phyloP scores from a whole-genome alignment of 2,329 filamentous ascomycete species.

The Arthrobotrys sphaeroides region DNA sequence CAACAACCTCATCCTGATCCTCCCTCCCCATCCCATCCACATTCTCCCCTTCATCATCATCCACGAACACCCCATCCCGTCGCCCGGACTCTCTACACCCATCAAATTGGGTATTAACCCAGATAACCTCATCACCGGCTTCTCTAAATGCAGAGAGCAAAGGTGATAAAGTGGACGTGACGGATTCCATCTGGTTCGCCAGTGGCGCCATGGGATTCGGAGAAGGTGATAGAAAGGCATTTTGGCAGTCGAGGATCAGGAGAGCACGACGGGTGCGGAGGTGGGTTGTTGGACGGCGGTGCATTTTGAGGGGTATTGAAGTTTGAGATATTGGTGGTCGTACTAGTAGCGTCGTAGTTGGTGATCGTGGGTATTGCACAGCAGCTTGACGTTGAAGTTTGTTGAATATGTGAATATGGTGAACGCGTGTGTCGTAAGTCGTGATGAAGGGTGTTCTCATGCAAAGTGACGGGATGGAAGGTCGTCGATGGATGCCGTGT shows the following conservation, averaged over 20 bases:
- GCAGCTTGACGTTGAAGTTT: background rate
- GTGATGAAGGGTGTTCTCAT: background rate
- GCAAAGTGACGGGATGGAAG: background rate
- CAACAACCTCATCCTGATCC: slow-evolving; percentile 64
- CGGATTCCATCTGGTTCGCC: slow-evolving; percentile 62
- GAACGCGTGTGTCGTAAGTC: background rate
- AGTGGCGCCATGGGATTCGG: slow-evolving; percentile 72
- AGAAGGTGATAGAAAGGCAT: slow-evolving; percentile 75
- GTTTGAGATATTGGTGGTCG: background rate
- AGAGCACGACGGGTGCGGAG: slow-evolving; percentile 72
- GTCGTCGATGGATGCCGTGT: background rate
- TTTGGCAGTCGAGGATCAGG: slow-evolving; percentile 85
- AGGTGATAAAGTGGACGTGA: slow-evolving; percentile 69
- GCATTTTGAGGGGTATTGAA: background rate
- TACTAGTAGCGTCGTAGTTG: background rate
- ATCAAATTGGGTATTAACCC: slow-evolving; percentile 81
- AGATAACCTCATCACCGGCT: slow-evolving; percentile 77
- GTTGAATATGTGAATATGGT: background rate
- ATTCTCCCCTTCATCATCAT: slow-evolving; percentile 53
- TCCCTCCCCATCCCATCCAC: slow-evolving; percentile 79
- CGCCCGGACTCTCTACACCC: slow-evolving; percentile 67
- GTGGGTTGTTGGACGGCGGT: slow-evolving; percentile 34
- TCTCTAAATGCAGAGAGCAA: slow-evolving; percentile 78
- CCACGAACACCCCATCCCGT: slow-evolving; percentile 64
- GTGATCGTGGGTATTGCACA: too few relatives aligned